Conservation (phyloP, 129 eudicot genomes). For the Helichrysum umbraculigerum region DNA sequence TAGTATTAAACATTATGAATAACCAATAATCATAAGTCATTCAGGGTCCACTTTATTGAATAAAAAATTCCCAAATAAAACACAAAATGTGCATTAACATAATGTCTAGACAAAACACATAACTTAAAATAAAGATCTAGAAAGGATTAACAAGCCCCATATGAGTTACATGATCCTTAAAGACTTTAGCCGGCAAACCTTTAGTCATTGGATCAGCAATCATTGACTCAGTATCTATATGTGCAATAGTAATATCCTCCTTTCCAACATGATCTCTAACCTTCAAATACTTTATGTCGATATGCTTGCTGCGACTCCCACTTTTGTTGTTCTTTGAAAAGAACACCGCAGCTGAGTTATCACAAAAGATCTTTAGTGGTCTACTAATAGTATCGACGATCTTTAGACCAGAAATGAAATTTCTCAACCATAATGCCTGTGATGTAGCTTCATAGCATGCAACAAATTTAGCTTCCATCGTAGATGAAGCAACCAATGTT, state of each 20-base stretch:
- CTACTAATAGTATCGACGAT: background rate
- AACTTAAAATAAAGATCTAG: background rate
- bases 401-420: too few species aligned
- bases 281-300: background rate
- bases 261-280: background rate
- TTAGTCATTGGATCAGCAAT: background rate
- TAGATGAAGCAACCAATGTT: too few species aligned
- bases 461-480: too few species aligned
- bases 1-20: background rate
- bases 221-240: background rate
- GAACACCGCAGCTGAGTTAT: background rate
- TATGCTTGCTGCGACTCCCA: background rate
- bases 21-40: background rate
- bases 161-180: background rate
- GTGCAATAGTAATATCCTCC: background rate
- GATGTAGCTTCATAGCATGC: too few species aligned
- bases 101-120: too few species aligned
- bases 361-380: too few species aligned
- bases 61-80: background rate
- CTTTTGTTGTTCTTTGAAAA: background rate
- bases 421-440: too few species aligned
- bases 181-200: background rate
- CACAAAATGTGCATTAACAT: background rate
- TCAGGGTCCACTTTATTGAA: background rate
- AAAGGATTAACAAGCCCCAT: background rate